Evolutionary conservation across 192 early-diverging fungal species (phyloP).

Genomic region (Rhizophagus prolifer): DNA sequence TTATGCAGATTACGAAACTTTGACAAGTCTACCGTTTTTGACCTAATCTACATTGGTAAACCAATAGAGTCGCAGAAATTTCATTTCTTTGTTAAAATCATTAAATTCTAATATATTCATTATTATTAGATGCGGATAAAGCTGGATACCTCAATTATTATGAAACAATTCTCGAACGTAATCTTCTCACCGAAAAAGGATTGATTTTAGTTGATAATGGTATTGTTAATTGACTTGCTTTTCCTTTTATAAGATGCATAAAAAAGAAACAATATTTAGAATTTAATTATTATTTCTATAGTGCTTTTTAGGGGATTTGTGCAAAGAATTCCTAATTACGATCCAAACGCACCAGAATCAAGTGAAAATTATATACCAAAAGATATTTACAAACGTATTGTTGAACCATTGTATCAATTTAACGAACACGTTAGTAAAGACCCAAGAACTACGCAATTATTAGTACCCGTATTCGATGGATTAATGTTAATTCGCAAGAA

Average conservation of each 20-base stretch:
- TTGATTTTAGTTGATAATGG: slow-evolving; percentile 70
- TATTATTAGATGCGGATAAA: slow-evolving; percentile 67
- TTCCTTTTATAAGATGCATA: no score
- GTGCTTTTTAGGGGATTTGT: not conserved
- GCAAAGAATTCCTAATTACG: not conserved
- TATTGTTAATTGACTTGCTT: slow-evolving; percentile 15
- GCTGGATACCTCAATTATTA: slow-evolving; percentile 62
- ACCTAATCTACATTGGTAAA: slow-evolving; percentile 58
- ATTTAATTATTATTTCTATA: not conserved
- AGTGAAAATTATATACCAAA: not conserved
- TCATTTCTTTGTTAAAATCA: no score
- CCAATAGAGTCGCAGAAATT: not conserved
- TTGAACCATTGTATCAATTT: slow-evolving; percentile 46
- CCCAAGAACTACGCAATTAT: slow-evolving; percentile 52
- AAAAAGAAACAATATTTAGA: no score
- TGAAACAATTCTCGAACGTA: slow-evolving; percentile 59
- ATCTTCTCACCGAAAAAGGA: slow-evolving; percentile 55
- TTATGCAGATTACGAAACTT: slow-evolving; percentile 25
- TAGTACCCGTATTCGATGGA: slow-evolving; percentile 70
- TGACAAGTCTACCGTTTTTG: slow-evolving; percentile 50
- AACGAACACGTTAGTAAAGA: slow-evolving; percentile 64
- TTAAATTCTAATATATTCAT: not conserved
- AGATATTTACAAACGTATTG: not conserved
- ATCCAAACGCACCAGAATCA: not conserved
- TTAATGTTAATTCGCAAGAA: slow-evolving; percentile 32